Percentiles rank a stretch among this genome's conserved stretches.
Conservation (phyloP, 2,329 filamentous ascomycete species). For the Lasiodiplodia sp. region DNA sequence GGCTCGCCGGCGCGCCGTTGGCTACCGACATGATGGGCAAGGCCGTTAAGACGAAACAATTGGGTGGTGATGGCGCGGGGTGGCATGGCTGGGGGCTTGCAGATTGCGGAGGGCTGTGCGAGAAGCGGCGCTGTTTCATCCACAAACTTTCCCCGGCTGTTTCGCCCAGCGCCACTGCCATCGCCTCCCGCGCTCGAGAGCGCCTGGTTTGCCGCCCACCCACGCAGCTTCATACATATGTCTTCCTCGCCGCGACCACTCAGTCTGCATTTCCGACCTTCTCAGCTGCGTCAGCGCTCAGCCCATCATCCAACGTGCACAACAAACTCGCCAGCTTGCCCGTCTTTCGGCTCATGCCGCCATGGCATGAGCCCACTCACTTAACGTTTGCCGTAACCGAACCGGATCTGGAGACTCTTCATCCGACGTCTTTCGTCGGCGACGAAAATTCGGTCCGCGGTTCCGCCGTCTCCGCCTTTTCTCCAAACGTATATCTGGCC, state of each 20-base stretch:
- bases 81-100: constrained; percentile 2
- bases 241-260: neutral
- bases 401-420: constrained; percentile 4
- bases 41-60: constrained; percentile 8
- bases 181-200: neutral
- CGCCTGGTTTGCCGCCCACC: neutral
- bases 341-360: neutral
- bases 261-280: neutral
- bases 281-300: neutral
- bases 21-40: neutral
- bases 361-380: neutral
- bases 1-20: neutral
- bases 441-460: constrained; percentile 1
- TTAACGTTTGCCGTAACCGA: constrained; percentile 4
- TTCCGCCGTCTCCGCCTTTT: constrained; percentile 18
- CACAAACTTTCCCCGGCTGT: constrained; percentile 3
- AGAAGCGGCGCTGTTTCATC: constrained; percentile 12
- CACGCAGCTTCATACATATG: neutral
- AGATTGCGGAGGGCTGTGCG: constrained; percentile 14
- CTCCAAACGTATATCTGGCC: constrained; percentile 20
- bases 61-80: constrained; percentile 3
- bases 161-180: constrained; percentile 11
- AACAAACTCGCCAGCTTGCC: neutral
- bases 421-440: neutral
- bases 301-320: neutral